Base-by-base conservation (phyloP, 2,329 filamentous ascomycete genomes). In the Microcyclospora tardicrescens region DNA sequence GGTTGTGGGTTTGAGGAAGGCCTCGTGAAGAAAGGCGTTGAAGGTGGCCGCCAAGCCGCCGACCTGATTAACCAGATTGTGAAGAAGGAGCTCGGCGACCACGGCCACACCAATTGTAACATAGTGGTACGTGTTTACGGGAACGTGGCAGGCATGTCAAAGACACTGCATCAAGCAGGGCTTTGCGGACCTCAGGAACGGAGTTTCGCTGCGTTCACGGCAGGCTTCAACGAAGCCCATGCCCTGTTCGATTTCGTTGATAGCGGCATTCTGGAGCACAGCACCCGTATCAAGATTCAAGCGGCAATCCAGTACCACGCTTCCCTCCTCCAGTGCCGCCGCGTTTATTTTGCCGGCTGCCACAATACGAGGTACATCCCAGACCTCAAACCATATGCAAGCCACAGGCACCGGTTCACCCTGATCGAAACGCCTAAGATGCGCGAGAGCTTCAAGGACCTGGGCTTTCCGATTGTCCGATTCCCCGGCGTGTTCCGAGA, bases 311-410 rank as follows among this genome's bases (percentile, higher is more conserved):
- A 63, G 5, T 60, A 77, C 1, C 76, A 74, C 43, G 67, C 65
- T 28, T 69, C 76, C 34, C 74, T 73, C 47, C 59, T 65, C 3
- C 72, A 77, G 49, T 81, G 77, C 60, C 74, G 72, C 47, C 75
- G 78, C 51, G 75, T 81, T 28, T 73, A 72, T 50, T 73, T 77
- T 41, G 77, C 73, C 5, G 74, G 69, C 30, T 79, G 75, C 48
- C 74, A 79, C 46, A 72, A 79, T 47, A 63, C 63, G 16, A 68
- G 69, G 36, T 77, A 79, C 51, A 57, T 76, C 34, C 67, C 71
- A 6, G 64, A 76, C 35, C 59, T 80, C 16, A 69, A 65, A 5
- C 69, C 70, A 6, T 71, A 72, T 48, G 60, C 59, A 33, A 67
- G 66, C 33, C 63, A 66, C 41, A 54, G 58, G 6, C 63, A 71